Evolutionary conservation across 1,139 yeast species (phyloP).

Genomic region (Pichia sp.): DNA sequence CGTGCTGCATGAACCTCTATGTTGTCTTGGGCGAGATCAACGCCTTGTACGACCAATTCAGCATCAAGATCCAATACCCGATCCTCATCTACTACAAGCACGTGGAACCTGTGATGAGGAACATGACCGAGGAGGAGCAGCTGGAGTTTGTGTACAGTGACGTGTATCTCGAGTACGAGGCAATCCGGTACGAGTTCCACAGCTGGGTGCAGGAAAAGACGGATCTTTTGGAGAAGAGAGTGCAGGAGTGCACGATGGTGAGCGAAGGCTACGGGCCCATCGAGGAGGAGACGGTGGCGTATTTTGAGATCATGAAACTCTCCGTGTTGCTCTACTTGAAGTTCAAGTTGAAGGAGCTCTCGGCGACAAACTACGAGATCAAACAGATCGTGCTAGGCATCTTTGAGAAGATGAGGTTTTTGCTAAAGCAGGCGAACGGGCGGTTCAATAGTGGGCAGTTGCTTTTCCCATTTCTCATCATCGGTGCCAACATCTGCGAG

Average conservation of each 20-base stretch:
- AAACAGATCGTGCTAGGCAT: conserved; percentile 22
- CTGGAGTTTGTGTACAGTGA: conserved; percentile 16
- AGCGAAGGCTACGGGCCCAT: background rate
- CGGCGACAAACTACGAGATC: conserved; percentile 23
- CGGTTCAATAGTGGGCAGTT: conserved; percentile 15
- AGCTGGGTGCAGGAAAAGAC: conserved; percentile 24
- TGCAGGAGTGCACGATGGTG: conserved; percentile 11
- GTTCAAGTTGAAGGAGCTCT: conserved; percentile 22
- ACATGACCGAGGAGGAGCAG: conserved; percentile 12
- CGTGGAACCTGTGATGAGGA: conserved; percentile 13
- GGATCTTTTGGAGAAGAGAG: conserved; percentile 12
- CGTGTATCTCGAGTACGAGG: conserved; percentile 19
- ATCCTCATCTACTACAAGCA: conserved; percentile 9
- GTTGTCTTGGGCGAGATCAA: conserved; percentile 24
- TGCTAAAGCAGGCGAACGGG: conserved; percentile 12
- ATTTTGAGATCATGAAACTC: conserved; percentile 22
- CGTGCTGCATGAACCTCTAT: conserved; percentile 21
- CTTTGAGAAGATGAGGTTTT: conserved; percentile 17
- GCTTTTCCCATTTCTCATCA: conserved; percentile 22
- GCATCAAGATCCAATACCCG: conserved; percentile 10
- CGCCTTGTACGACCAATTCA: conserved; percentile 22
- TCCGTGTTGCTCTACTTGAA: conserved; percentile 21
- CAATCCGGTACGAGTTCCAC: conserved; percentile 21
- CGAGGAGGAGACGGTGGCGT: conserved; percentile 11
- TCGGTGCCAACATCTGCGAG: conserved; percentile 27